These are phyloP conservation scores for Ulota crispa DNA, from an alignment of 225 moss, liverwort and hornwort genomes.

Conservation along the genomic window DNA sequence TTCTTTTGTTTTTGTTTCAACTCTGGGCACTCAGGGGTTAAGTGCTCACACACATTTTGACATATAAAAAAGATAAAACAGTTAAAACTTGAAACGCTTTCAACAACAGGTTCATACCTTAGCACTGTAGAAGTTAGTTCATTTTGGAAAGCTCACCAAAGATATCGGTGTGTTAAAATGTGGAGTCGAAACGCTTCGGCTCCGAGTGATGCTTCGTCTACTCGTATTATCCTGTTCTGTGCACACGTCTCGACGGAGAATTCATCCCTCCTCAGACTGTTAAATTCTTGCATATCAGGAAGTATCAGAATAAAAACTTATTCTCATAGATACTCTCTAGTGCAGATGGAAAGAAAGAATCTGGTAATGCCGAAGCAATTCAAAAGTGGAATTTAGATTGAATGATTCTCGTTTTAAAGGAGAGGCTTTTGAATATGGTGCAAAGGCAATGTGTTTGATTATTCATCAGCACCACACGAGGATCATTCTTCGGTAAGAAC, in stretches of 20 bases:
- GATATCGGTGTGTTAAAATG: neutral
- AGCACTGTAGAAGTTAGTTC: neutral
- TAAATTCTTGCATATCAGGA: neutral
- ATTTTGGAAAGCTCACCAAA: neutral
- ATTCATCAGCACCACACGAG: rapidly evolving
- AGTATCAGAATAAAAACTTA: neutral
- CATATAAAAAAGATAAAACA: too few species aligned
- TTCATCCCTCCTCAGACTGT: rapidly evolving
- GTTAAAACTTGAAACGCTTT: neutral
- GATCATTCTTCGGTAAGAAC: neutral
- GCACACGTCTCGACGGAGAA: neutral
- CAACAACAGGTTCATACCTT: neutral
- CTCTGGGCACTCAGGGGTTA: too few species aligned
- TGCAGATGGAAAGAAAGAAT: neutral
- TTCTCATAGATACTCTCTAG: neutral
- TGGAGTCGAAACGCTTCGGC: slow-evolving; percentile 27
- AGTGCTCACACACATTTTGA: too few species aligned
- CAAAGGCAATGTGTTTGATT: neutral
- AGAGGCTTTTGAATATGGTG: neutral
- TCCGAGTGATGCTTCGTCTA: neutral
- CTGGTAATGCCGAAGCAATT: neutral
- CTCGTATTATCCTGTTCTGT: neutral
- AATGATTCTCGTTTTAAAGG: neutral
- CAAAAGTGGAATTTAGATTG: neutral
- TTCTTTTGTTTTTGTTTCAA: too few species aligned